Percentiles rank a stretch among this genome's conserved stretches.
Evolutionary conservation across 768 basidiomycete species (phyloP).

Genomic region (Dacryopinax primogenitus): DNA sequence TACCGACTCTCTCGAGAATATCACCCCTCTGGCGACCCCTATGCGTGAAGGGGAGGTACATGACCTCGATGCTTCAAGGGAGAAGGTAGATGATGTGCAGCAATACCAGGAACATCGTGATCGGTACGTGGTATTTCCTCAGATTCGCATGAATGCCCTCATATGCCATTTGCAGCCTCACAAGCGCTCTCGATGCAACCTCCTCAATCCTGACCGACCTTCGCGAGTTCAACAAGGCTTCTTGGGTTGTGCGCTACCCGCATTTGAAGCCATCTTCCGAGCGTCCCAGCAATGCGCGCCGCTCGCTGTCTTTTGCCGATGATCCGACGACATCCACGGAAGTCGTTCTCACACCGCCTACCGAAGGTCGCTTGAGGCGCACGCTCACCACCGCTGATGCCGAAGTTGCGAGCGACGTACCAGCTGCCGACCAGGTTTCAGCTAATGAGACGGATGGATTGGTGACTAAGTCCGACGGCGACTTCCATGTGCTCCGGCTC

Average conservation of each 20-base stretch:
- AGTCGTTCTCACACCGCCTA: conserved; percentile 44
- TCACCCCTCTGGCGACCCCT: not conserved
- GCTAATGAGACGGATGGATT: conserved; percentile 21
- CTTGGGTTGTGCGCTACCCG: conserved; percentile 86
- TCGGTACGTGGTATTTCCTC: not conserved
- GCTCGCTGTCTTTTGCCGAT: conserved; percentile 74
- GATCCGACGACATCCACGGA: conserved; percentile 57
- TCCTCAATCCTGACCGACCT: conserved; percentile 56
- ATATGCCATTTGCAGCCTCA: conserved; percentile 39
- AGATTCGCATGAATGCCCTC: not conserved
- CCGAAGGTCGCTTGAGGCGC: conserved; percentile 35
- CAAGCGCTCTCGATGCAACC: conserved; percentile 63
- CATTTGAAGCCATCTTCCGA: conserved; percentile 33
- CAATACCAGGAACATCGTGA: conserved; percentile 5
- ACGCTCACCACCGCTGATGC: conserved; percentile 38
- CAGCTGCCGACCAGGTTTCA: conserved; percentile 21
- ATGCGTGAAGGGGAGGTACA: not conserved
- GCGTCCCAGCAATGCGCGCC: conserved; percentile 33
- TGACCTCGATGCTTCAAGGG: not conserved
- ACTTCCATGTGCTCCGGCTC: conserved; percentile 79
- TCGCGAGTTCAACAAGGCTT: conserved; percentile 64
- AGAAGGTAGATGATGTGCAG: conserved; percentile 8
- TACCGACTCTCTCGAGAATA: not conserved
- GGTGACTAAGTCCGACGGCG: conserved; percentile 30
- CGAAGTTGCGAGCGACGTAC: conserved; percentile 38